These are phyloP conservation scores for Leccinum barrowsii DNA, from an alignment of 768 basidiomycete genomes.

Conservation along the genomic window DNA sequence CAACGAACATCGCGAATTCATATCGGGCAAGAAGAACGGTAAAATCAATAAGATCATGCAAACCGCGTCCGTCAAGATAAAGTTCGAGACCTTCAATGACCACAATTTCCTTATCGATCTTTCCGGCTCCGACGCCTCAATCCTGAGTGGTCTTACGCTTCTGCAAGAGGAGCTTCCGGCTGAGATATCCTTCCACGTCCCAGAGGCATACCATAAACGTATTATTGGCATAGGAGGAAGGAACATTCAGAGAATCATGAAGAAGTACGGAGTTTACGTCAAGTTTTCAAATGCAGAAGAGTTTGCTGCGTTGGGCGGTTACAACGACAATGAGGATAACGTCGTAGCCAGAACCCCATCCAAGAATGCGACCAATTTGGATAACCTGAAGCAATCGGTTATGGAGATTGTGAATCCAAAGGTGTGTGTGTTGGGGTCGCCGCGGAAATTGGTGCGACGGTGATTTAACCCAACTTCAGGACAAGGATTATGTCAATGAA, in stretches of 20 bases:
- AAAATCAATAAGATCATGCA: conserved; percentile 99
- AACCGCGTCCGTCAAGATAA: conserved; percentile 94
- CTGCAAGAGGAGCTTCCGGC: conserved; percentile 98
- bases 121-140: conserved; percentile 77
- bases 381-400: conserved; percentile 91
- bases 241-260: conserved; percentile 99
- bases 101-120: conserved; percentile 94
- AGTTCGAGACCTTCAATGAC: conserved; percentile 97
- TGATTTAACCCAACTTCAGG: conserved; percentile 43
- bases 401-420: conserved; percentile 98
- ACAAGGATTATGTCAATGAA: conserved; percentile 95
- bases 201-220: conserved; percentile 96
- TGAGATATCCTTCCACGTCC: conserved; percentile 97
- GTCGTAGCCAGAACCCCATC: conserved; percentile 97
- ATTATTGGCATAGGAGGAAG: conserved; percentile 98
- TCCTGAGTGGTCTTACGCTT: conserved; percentile 82
- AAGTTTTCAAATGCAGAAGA: conserved; percentile 99
- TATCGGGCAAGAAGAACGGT: conserved; percentile 98
- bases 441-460: background rate
- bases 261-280: conserved; percentile 99
- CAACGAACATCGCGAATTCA: conserved; percentile 97
- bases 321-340: conserved; percentile 97
- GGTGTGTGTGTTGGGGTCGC: conserved; percentile 41
- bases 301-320: conserved; percentile 90
- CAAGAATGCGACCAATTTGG: conserved; percentile 94